A percentile compares a stretch with the other conserved stretches of the same genome.
These are phyloP conservation scores for Nakataea oryzae DNA, from an alignment of 2,329 filamentous ascomycete species.

Conservation along the genomic window DNA sequence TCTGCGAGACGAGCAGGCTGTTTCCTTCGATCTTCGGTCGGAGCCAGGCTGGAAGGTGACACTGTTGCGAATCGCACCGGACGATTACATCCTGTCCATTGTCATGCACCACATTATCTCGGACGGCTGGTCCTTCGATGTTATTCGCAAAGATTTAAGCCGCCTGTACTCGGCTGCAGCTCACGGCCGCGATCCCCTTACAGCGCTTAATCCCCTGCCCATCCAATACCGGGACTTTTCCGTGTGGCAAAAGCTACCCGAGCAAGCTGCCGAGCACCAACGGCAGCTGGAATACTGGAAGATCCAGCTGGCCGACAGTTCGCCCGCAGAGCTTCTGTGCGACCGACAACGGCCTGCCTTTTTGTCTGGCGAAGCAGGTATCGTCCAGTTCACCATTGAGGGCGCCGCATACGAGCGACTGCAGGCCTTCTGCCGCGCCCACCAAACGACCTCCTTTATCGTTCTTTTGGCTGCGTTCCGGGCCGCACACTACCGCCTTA, in stretches of 20 bases:
- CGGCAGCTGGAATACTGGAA: constrained; percentile 1
- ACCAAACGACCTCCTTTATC: background rate
- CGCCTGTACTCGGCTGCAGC: background rate
- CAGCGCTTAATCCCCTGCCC: background rate
- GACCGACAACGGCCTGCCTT: background rate
- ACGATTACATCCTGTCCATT: background rate
- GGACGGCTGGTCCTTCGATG: background rate
- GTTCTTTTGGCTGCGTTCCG: background rate
- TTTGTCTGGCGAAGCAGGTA: background rate
- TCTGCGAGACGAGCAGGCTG: background rate
- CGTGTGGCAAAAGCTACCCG: background rate
- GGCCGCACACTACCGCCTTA: background rate
- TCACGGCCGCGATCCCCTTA: background rate
- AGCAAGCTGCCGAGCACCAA: background rate
- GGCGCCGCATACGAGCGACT: background rate
- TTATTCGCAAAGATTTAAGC: background rate
- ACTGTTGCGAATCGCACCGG: background rate
- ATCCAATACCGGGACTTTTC: background rate
- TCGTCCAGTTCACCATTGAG: background rate
- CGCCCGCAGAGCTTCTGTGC: background rate
- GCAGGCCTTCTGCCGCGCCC: background rate
- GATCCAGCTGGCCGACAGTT: background rate
- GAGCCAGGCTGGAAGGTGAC: background rate
- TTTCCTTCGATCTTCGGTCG: background rate
- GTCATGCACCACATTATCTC: background rate